Percentiles rank a stretch among this genome's conserved stretches.
Evolutionary conservation across 2,329 filamentous ascomycete genomes (phyloP).

Genomic region (Fusarium cyanostomum): DNA sequence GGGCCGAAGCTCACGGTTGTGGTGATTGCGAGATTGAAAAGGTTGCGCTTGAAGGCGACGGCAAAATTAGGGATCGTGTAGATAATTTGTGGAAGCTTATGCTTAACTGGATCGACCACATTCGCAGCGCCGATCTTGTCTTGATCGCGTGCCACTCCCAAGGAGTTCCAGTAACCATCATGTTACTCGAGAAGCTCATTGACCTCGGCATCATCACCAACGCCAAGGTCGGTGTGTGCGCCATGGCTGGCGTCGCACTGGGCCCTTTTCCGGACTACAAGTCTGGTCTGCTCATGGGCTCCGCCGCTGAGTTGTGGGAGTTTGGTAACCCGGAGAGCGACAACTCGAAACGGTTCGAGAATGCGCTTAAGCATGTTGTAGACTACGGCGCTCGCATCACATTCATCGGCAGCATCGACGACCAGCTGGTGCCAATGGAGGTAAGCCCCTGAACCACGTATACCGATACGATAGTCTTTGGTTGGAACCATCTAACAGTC

Average conservation of each 20-base stretch:
- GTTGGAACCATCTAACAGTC: slow-evolving; percentile 41
- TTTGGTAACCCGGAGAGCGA: slow-evolving; percentile 84
- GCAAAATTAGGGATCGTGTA: slow-evolving; percentile 87
- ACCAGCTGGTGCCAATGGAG: slow-evolving; percentile 94
- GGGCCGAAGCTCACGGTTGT: slow-evolving; percentile 79
- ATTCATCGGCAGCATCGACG: slow-evolving; percentile 94
- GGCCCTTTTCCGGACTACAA: slow-evolving; percentile 94
- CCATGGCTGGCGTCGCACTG: slow-evolving; percentile 89
- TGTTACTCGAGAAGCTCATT: slow-evolving; percentile 92
- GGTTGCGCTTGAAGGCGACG: slow-evolving; percentile 93
- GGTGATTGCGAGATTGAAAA: slow-evolving; percentile 87
- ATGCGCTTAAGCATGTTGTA: slow-evolving; percentile 77
- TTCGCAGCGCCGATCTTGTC: slow-evolving; percentile 87
- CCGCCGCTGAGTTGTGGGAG: slow-evolving; percentile 93
- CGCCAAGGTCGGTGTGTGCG: slow-evolving; percentile 85
- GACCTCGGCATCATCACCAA: slow-evolving; percentile 84
- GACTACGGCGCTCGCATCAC: slow-evolving; percentile 84
- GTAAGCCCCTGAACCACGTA: slow-evolving; percentile 55
- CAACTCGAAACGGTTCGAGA: slow-evolving; percentile 83
- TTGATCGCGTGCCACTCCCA: slow-evolving; percentile 95
- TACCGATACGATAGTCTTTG: neutral
- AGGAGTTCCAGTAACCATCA: slow-evolving; percentile 91
- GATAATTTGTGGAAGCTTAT: slow-evolving; percentile 94
- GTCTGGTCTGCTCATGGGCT: slow-evolving; percentile 86
- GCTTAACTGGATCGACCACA: slow-evolving; percentile 92